Base-by-base conservation (phyloP, 1,284 basidiomycete genomes). In the Phylloboletellus chloephorus region DNA sequence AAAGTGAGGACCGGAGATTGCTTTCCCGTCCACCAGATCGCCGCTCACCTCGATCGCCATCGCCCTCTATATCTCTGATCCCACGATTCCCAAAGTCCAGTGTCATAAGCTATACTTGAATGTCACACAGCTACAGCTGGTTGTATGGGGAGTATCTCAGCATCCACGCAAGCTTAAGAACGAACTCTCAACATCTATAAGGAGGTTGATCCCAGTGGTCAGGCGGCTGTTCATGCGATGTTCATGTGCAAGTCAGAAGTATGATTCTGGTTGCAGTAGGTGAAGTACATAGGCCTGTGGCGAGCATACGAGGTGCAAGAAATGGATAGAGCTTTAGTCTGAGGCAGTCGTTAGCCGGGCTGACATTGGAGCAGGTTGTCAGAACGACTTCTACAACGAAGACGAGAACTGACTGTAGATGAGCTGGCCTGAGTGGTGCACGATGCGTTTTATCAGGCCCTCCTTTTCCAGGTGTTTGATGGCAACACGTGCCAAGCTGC, bases 391-490 rank as follows among this genome's bases (percentile, higher is more conserved):
- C 19, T 13, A 36, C 21, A 38, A 41, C 12, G n/a, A 42, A 35
- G 36, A 37, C 0, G 1, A 35, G 2, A 35, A 81, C 84, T 61
- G 57, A 88, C 88, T 92, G 82, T 93, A 97, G 60, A 97, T 82
- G 63, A 95, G 75, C 73, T 98, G 95, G 49, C 79, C 76, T 60
- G 88, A 84, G 78, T 96, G 93, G 75, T 97, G 94, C 53, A 98
- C 90, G 62, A 99, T 88, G 55, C 81, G 80, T 79, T 96, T 98
- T 73, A 99, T 98, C 67, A 81, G 74, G 51, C 89, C 92, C 64
- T 98, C 93, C 71, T 84, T 88, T 79, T 92, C 91, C 67, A 99
- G 71, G 72, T 95, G 89, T 56, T 76, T 76, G 69, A 99, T 98
- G 47, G 92, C 93, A 54, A 90, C 69, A 51, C 96, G 90, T 40